Percentiles rank a stretch among this genome's conserved stretches.
These are phyloP conservation scores for Pichia nanzhaoensis DNA, from an alignment of 805 yeast genomes.

Conservation along the genomic window DNA sequence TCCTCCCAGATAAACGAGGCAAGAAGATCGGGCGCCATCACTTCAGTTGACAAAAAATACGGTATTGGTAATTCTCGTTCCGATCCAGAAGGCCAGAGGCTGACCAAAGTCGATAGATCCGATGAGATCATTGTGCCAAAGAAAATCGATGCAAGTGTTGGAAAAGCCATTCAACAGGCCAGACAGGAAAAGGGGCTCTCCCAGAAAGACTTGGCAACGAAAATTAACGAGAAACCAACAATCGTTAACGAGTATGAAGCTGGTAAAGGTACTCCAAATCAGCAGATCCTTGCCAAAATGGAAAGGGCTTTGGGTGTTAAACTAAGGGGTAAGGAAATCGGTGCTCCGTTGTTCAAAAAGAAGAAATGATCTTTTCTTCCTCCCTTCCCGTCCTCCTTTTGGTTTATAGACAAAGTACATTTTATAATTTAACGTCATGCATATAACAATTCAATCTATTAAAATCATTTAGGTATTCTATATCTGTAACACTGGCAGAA, in stretches of 20 bases:
- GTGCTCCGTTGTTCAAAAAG: slow-evolving; percentile 70
- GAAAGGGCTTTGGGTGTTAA: slow-evolving; percentile 93
- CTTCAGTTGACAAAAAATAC: slow-evolving; percentile 91
- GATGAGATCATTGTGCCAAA: slow-evolving; percentile 91
- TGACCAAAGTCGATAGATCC: slow-evolving; percentile 87
- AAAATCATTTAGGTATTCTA: neutral
- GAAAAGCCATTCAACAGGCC: slow-evolving; percentile 77
- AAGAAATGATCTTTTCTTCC: slow-evolving; percentile 27
- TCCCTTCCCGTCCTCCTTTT: too few relatives aligned
- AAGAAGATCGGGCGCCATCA: slow-evolving; percentile 82
- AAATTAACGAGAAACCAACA: slow-evolving; percentile 91
- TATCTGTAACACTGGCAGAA: neutral
- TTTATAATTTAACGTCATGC: neutral
- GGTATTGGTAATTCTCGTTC: slow-evolving; percentile 55
- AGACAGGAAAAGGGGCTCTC: slow-evolving; percentile 84
- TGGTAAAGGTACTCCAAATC: slow-evolving; percentile 94
- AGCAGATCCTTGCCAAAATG: slow-evolving; percentile 84
- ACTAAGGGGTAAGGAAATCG: slow-evolving; percentile 93
- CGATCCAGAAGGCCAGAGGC: slow-evolving; percentile 88
- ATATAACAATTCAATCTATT: too few relatives aligned
- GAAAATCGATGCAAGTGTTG: slow-evolving; percentile 78
- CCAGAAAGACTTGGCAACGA: slow-evolving; percentile 95
- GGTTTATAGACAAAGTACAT: neutral
- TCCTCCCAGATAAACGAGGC: slow-evolving; percentile 83
- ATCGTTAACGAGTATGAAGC: slow-evolving; percentile 95